Conservation (phyloP, 2,329 filamentous ascomycete genomes). For the Aschersonia sp. region DNA sequence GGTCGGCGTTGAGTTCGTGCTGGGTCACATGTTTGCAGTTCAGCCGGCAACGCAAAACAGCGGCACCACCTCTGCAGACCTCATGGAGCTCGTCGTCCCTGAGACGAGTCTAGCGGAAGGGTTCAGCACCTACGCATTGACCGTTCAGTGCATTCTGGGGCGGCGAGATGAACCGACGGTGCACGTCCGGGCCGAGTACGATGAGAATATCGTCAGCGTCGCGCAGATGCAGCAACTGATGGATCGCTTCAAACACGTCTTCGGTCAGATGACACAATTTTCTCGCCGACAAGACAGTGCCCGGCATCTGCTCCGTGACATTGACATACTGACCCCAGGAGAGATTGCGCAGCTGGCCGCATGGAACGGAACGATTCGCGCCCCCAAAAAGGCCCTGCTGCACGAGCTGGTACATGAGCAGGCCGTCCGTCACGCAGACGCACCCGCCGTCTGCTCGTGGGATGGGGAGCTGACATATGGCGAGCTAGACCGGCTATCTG, state of each 20-base stretch:
- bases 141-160: background rate
- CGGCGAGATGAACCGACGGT: background rate
- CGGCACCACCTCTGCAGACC: too few relatives aligned
- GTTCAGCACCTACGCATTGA: conserved; percentile 46
- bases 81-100: too few relatives aligned
- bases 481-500: background rate
- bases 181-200: conserved; percentile 48
- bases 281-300: conserved; percentile 13
- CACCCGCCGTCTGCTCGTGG: conserved; percentile 1
- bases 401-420: background rate
- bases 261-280: conserved; percentile 27
- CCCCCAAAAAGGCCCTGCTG: background rate
- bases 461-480: background rate
- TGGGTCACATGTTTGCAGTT: conserved; percentile 29
- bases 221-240: conserved; percentile 38
- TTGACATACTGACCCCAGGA: conserved; percentile 6
- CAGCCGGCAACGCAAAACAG: too few relatives aligned
- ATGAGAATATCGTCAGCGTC: conserved; percentile 41
- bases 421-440: background rate
- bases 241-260: conserved; percentile 34
- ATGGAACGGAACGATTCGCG: background rate
- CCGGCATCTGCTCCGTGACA: conserved; percentile 16
- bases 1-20: conserved; percentile 37
- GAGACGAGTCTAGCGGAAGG: too few relatives aligned
- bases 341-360: background rate